A percentile compares a stretch with the other conserved stretches of the same genome.
Conservation (phyloP, 495 filamentous ascomycete genomes). For the Penicillium taxi region DNA sequence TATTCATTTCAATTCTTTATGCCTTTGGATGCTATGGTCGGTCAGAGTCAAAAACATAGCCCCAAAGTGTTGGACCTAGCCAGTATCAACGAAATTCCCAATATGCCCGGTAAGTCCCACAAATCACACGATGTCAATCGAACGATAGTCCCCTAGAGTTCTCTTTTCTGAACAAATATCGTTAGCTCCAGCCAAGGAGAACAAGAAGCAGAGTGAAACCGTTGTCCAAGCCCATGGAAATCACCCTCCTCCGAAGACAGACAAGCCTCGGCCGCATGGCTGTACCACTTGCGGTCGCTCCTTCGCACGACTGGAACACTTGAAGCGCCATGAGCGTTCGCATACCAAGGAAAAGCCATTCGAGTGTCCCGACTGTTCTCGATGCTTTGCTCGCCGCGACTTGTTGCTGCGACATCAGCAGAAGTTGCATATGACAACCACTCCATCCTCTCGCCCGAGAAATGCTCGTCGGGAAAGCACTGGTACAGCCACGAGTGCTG, state of each 20-base stretch:
- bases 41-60: conserved; percentile 29
- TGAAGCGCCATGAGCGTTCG: conserved; percentile 96
- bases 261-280: conserved; percentile 93
- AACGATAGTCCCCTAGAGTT: too few species aligned
- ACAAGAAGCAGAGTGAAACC: conserved; percentile 30
- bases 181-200: conserved; percentile 22
- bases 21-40: conserved; percentile 37
- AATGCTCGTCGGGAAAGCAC: conserved; percentile 77
- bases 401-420: conserved; percentile 93
- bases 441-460: conserved; percentile 78
- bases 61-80: conserved; percentile 36
- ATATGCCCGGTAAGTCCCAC: conserved; percentile 36
- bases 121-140: not conserved
- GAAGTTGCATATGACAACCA: conserved; percentile 96
- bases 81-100: conserved; percentile 40
- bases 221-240: conserved; percentile 22
- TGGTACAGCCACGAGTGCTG: conserved; percentile 58
- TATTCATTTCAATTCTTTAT: conserved; percentile 10
- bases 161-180: conserved; percentile 20
- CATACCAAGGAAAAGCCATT: conserved; percentile 97
- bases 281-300: conserved; percentile 89
- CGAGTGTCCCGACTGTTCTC: conserved; percentile 88
- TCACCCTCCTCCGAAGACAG: conserved; percentile 76
- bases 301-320: conserved; percentile 90
- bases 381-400: conserved; percentile 93